Evolutionary conservation across 2,329 filamentous ascomycete species (phyloP).

Genomic region (Cytospora piceicola): DNA sequence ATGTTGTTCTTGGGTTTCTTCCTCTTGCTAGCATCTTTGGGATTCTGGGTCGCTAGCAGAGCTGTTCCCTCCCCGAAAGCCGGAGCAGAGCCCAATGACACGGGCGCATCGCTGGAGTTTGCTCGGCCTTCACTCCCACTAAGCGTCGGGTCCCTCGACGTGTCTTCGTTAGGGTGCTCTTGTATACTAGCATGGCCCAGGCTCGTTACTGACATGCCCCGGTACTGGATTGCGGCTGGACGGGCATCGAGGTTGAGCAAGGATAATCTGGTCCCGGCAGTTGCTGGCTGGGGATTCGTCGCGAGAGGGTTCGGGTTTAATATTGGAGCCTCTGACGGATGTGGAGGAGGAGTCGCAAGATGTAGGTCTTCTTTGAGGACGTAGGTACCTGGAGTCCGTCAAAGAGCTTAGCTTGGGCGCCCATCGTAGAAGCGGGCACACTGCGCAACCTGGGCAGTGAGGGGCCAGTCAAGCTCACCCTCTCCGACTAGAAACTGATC

Average conservation of each 20-base stretch:
- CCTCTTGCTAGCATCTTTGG: slow-evolving; percentile 77
- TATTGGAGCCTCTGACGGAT: slow-evolving; percentile 89
- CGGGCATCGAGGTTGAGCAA: slow-evolving; percentile 72
- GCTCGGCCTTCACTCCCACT: slow-evolving; percentile 57
- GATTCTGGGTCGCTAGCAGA: slow-evolving; percentile 64
- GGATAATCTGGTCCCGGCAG: slow-evolving; percentile 81
- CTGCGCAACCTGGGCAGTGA: slow-evolving; percentile 4
- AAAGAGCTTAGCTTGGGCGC: slow-evolving; percentile 11
- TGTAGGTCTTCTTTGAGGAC: slow-evolving; percentile 87
- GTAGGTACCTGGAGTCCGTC: slow-evolving; percentile 71
- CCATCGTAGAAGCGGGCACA: background rate
- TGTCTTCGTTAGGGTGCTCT: slow-evolving; percentile 65
- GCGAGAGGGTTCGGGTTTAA: slow-evolving; percentile 89
- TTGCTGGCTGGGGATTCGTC: slow-evolving; percentile 82
- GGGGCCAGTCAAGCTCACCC: slow-evolving; percentile 57
- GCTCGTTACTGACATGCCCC: slow-evolving; percentile 55
- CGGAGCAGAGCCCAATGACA: slow-evolving; percentile 55
- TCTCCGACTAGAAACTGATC: slow-evolving; percentile 93
- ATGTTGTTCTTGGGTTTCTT: slow-evolving; percentile 98
- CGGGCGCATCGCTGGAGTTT: slow-evolving; percentile 56
- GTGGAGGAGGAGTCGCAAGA: slow-evolving; percentile 90
- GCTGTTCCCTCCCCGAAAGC: slow-evolving; percentile 88
- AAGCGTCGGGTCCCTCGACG: slow-evolving; percentile 62
- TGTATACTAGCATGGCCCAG: slow-evolving; percentile 57
- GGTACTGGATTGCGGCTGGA: slow-evolving; percentile 59